These are phyloP conservation scores for Geosmithia putterillii DNA, from an alignment of 2,329 filamentous ascomycete species.

Conservation along the genomic window DNA sequence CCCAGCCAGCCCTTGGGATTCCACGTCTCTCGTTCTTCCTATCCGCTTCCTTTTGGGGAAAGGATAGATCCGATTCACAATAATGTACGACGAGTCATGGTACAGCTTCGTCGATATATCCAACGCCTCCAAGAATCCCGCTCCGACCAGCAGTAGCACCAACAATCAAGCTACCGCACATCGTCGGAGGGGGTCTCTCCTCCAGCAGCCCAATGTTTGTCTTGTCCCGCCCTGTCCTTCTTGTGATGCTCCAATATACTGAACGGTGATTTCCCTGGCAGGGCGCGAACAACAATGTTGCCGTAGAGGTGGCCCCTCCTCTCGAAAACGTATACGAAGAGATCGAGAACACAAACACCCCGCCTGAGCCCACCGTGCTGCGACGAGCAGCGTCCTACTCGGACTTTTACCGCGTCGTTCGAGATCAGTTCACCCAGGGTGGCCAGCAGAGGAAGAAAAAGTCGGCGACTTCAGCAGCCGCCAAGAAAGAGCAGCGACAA, in stretches of 20 bases:
- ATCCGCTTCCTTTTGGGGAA: neutral
- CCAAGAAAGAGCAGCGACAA: conserved; percentile 19
- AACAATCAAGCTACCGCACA: conserved; percentile 37
- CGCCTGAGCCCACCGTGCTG: conserved; percentile 52
- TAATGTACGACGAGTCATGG: conserved; percentile 77
- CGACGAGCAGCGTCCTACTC: conserved; percentile 64
- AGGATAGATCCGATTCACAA: conserved; percentile 6
- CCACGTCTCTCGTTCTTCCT: neutral
- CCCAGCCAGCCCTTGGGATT: neutral
- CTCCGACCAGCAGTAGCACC: conserved; percentile 10
- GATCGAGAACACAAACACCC: conserved; percentile 38
- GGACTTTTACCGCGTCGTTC: conserved; percentile 57
- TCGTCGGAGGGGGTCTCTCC: conserved; percentile 55
- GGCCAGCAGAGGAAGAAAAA: conserved; percentile 23
- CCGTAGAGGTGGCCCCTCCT: conserved; percentile 35
- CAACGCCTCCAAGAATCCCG: conserved; percentile 23
- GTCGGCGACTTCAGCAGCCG: conserved; percentile 20
- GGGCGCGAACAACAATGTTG: conserved; percentile 40
- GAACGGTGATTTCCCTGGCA: neutral
- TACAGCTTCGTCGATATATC: conserved; percentile 52
- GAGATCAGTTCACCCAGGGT: conserved; percentile 43
- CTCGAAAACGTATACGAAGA: conserved; percentile 49
- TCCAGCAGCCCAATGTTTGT: conserved; percentile 53
- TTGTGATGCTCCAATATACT: neutral
- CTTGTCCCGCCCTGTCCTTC: conserved; percentile 12